Percentiles rank a stretch among this genome's conserved stretches.
phyloP scores from a whole-genome alignment of 2,329 filamentous ascomycete species.

The Penicillium olsonii region DNA sequence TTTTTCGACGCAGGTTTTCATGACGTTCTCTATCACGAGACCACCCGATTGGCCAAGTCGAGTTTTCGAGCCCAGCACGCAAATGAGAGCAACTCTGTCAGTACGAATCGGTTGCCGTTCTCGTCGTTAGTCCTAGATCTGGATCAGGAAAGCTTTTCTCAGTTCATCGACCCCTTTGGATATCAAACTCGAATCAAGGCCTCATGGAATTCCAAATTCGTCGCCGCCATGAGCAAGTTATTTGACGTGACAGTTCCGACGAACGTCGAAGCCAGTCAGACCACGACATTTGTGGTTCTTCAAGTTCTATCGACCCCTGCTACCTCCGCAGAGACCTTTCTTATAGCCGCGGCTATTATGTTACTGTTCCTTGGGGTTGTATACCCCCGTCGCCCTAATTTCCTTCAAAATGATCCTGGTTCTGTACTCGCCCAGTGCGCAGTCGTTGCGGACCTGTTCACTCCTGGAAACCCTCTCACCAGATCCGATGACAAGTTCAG shows the following conservation, averaged over 20 bases:
- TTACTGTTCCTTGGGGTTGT: conserved; percentile 5
- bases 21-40: not conserved
- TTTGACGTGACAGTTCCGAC: conserved; percentile 7
- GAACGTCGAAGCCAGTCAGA: conserved; percentile 5
- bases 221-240: conserved; percentile 12
- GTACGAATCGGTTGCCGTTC: no score
- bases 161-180: not conserved
- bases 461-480: conserved; percentile 1
- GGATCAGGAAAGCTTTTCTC: not conserved
- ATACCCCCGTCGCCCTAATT: conserved; percentile 18
- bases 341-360: not conserved
- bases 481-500: conserved; percentile 7
- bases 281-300: conserved; percentile 7
- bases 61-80: not conserved
- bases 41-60: not conserved
- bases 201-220: conserved; percentile 15
- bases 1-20: not conserved
- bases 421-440: conserved; percentile 24
- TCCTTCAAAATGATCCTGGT: conserved; percentile 20
- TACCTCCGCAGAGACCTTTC: conserved; percentile 8
- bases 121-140: not conserved
- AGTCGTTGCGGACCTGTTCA: conserved; percentile 12
- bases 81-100: no score
- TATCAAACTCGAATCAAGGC: conserved; percentile 3
- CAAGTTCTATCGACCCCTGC: not conserved